Percentiles rank a stretch among this genome's conserved stretches.
phyloP scores from a whole-genome alignment of 2,329 filamentous ascomycete genomes.

The Cordyceps tenuipes region DNA sequence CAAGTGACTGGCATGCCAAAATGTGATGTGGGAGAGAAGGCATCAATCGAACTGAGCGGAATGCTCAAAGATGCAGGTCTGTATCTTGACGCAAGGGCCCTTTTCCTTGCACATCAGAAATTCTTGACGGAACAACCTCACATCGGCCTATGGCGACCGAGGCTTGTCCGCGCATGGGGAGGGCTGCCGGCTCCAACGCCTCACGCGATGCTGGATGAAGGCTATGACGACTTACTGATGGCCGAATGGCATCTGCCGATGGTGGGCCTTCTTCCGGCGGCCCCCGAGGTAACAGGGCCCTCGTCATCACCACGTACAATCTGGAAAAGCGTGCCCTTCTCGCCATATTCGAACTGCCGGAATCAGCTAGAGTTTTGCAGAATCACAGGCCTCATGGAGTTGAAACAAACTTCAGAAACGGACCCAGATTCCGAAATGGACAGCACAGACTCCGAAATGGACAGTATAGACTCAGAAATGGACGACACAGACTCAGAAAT shows the following conservation, averaged over 20 bases:
- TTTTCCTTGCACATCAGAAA: constrained; percentile 34
- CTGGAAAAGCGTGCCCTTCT: constrained; percentile 42
- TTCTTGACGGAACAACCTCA: constrained; percentile 32
- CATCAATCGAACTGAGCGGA: constrained; percentile 39
- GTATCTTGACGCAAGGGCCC: constrained; percentile 36
- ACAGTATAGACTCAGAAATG: constrained; percentile 16
- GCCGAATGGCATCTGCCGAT: constrained; percentile 21
- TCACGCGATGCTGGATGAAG: constrained; percentile 19
- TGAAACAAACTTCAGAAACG: background rate
- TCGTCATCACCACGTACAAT: constrained; percentile 33
- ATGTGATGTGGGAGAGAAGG: constrained; percentile 40
- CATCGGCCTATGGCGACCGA: constrained; percentile 28
- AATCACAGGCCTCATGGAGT: constrained; percentile 29
- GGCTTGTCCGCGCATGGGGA: constrained; percentile 37
- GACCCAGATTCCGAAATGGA: background rate
- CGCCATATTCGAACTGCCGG: constrained; percentile 31
- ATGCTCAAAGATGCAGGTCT: constrained; percentile 47
- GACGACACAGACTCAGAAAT: too few species aligned
- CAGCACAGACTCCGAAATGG: constrained; percentile 25
- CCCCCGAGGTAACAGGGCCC: constrained; percentile 33
- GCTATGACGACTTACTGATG: constrained; percentile 19
- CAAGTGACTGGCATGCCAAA: constrained; percentile 43
- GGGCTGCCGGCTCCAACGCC: constrained; percentile 12
- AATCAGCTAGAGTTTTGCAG: constrained; percentile 42
- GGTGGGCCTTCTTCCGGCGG: constrained; percentile 29